phyloP scores from a whole-genome alignment of 257 asterid genomes.

The Jacaranda copaia region DNA sequence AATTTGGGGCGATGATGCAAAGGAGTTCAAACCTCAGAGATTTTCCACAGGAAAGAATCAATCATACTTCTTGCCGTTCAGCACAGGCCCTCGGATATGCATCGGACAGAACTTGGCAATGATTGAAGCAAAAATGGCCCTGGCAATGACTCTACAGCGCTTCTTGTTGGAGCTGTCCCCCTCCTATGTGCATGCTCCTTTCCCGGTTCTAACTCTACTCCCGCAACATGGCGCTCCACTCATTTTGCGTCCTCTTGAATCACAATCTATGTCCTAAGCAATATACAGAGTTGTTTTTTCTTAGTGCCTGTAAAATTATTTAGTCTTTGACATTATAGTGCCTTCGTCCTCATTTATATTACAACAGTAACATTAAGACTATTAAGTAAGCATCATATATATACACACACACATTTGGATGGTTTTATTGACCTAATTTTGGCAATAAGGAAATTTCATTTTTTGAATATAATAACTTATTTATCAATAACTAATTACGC shows the following conservation, averaged over 20 bases:
- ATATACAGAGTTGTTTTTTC: too few species aligned
- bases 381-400: too few species aligned
- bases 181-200: constrained; percentile 44
- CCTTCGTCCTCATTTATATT: too few species aligned
- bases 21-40: constrained; percentile 48
- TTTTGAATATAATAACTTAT: too few species aligned
- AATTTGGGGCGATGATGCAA: constrained; percentile 46
- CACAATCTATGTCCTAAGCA: neutral
- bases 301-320: too few species aligned
- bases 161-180: constrained; percentile 45
- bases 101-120: constrained; percentile 39
- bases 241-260: constrained; percentile 16
- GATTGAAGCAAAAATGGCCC: constrained; percentile 37
- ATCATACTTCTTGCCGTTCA: constrained; percentile 39
- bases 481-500: too few species aligned
- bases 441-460: too few species aligned
- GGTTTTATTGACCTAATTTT: too few species aligned
- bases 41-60: constrained; percentile 30
- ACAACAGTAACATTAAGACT: too few species aligned
- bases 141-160: constrained; percentile 30
- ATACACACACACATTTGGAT: too few species aligned
- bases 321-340: too few species aligned
- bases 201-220: constrained; percentile 17
- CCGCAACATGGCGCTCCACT: constrained; percentile 49
- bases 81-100: constrained; percentile 45